These are phyloP conservation scores for Coemansia javaensis DNA, from an alignment of 192 early-diverging fungal genomes.

Conservation along the genomic window DNA sequence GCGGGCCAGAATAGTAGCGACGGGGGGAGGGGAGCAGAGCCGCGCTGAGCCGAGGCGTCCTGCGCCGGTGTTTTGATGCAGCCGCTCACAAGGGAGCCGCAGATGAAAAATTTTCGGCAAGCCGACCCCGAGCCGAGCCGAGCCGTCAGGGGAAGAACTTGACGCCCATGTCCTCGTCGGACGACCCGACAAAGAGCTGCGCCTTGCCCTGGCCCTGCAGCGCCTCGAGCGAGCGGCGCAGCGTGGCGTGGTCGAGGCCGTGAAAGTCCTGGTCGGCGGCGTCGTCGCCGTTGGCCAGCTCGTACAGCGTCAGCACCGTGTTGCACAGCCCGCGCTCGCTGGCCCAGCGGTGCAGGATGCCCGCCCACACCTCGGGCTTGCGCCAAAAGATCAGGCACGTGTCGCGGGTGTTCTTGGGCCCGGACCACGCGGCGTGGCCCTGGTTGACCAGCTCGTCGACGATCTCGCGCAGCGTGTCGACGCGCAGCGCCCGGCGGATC, in stretches of 20 bases:
- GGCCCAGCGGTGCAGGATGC: slow-evolving; percentile 78
- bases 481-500: slow-evolving; percentile 60
- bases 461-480: slow-evolving; percentile 65
- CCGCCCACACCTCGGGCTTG: slow-evolving; percentile 88
- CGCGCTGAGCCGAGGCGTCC: too few species aligned
- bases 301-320: slow-evolving; percentile 81
- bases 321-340: slow-evolving; percentile 67
- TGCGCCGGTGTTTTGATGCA: slow-evolving; percentile 3
- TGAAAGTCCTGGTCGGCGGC: slow-evolving; percentile 78
- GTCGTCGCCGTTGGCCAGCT: slow-evolving; percentile 81
- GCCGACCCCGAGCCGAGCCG: slow-evolving; percentile 8
- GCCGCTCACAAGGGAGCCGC: too few species aligned
- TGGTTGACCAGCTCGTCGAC: slow-evolving; percentile 70
- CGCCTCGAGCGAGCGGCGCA: slow-evolving; percentile 75
- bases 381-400: slow-evolving; percentile 77
- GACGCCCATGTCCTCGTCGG: slow-evolving; percentile 72
- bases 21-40: not conserved
- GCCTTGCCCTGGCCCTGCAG: slow-evolving; percentile 78
- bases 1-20: too few species aligned
- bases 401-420: slow-evolving; percentile 40
- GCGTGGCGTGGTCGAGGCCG: slow-evolving; percentile 61
- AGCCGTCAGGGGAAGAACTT: slow-evolving; percentile 65
- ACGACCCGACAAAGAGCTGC: slow-evolving; percentile 62
- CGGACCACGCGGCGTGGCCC: slow-evolving; percentile 55
- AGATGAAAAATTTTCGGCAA: slow-evolving; percentile 7